These are phyloP conservation scores for Aspergillus arachidicola DNA, from an alignment of 2,329 filamentous ascomycete genomes.

Conservation along the genomic window DNA sequence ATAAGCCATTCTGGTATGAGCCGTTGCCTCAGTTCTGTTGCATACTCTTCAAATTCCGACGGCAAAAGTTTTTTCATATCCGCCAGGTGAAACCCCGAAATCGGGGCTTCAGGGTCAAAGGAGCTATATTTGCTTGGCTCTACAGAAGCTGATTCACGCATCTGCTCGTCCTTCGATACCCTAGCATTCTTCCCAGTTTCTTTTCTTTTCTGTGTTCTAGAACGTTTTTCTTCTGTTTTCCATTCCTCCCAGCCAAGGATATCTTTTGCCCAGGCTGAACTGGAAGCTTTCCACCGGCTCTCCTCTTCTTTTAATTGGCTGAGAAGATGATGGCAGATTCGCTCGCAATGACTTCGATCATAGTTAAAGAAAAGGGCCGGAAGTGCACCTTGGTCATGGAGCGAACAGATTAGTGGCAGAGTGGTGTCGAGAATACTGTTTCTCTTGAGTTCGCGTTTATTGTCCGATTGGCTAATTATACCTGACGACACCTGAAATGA, in stretches of 20 bases:
- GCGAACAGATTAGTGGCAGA: slow-evolving; percentile 46
- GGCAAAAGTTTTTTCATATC: slow-evolving; percentile 61
- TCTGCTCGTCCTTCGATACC: slow-evolving; percentile 56
- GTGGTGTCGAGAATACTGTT: slow-evolving; percentile 49
- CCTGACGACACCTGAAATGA: not conserved
- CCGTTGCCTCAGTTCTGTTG: slow-evolving; percentile 51
- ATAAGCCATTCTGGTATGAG: slow-evolving; percentile 54
- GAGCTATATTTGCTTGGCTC: slow-evolving; percentile 62
- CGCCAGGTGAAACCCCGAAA: slow-evolving; percentile 55
- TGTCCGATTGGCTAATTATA: not conserved
- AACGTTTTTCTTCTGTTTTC: slow-evolving; percentile 32
- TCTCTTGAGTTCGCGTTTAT: slow-evolving; percentile 18
- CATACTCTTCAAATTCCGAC: slow-evolving; percentile 16
- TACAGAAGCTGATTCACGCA: slow-evolving; percentile 58
- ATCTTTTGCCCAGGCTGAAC: slow-evolving; percentile 62
- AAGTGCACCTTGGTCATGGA: slow-evolving; percentile 66
- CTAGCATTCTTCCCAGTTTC: slow-evolving; percentile 32
- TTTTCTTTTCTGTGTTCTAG: not conserved
- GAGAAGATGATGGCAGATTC: slow-evolving; percentile 56
- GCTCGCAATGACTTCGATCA: slow-evolving; percentile 67
- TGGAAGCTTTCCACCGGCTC: slow-evolving; percentile 39
- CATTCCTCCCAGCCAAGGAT: slow-evolving; percentile 59
- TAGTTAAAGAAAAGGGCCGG: slow-evolving; percentile 80
- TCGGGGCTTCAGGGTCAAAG: slow-evolving; percentile 68
- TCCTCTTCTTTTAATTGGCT: slow-evolving; percentile 59